These are phyloP conservation scores for Thermoascus crustaceus DNA, from an alignment of 2,329 filamentous ascomycete species.

Conservation along the genomic window DNA sequence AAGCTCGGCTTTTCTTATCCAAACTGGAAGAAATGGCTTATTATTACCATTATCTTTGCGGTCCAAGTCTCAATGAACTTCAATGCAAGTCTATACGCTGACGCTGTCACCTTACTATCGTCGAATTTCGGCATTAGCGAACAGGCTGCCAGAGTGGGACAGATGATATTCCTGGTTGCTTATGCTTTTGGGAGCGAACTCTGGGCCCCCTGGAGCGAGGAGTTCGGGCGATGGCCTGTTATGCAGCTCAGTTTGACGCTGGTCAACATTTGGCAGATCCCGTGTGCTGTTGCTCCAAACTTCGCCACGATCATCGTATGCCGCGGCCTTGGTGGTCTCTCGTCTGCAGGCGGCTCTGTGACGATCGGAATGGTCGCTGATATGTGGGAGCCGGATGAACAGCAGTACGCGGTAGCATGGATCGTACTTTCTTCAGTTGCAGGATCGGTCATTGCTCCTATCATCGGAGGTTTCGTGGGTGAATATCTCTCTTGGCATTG, in stretches of 20 bases:
- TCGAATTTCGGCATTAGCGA: constrained; percentile 58
- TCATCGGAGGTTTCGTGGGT: constrained; percentile 48
- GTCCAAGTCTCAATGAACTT: constrained; percentile 71
- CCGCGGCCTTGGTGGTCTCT: constrained; percentile 56
- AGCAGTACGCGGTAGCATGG: constrained; percentile 53
- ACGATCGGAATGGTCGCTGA: constrained; percentile 59
- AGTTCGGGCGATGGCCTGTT: constrained; percentile 67
- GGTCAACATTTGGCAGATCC: constrained; percentile 69
- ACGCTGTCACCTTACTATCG: constrained; percentile 54
- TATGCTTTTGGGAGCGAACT: constrained; percentile 82
- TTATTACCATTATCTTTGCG: constrained; percentile 59
- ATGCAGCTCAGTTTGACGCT: constrained; percentile 64
- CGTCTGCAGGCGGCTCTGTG: constrained; percentile 56
- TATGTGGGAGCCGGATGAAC: constrained; percentile 50
- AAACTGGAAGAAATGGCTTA: constrained; percentile 59
- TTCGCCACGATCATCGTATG: constrained; percentile 61
- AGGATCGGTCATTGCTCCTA: constrained; percentile 40
- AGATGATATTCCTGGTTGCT: constrained; percentile 65
- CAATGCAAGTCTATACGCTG: constrained; percentile 65
- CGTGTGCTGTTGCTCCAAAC: constrained; percentile 63
- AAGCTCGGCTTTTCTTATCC: constrained; percentile 57
- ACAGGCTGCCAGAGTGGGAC: constrained; percentile 61
- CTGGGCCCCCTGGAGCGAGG: constrained; percentile 81
- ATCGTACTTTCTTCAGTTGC: constrained; percentile 51
- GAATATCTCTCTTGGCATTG: constrained; percentile 45